Evolutionary conservation across 2,329 filamentous ascomycete genomes (phyloP).

Genomic region (Pseudogymnoascus sp.): DNA sequence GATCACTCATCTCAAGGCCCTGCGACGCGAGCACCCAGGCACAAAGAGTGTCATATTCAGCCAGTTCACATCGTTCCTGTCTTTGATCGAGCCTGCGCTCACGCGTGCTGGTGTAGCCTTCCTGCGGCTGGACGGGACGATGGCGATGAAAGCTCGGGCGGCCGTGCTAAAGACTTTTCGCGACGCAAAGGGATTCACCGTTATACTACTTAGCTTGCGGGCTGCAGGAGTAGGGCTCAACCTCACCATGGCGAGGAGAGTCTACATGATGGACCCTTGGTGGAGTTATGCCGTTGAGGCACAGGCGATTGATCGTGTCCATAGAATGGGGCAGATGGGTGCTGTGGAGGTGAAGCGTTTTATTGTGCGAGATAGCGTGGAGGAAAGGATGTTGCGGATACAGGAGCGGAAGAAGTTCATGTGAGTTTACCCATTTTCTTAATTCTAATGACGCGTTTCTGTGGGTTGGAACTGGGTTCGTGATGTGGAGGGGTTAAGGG

Average conservation of each 20-base stretch:
- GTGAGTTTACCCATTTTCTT: slow-evolving; percentile 44
- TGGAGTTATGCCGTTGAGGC: slow-evolving; percentile 97
- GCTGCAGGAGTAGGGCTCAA: slow-evolving; percentile 94
- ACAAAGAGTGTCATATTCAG: slow-evolving; percentile 92
- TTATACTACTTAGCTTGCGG: slow-evolving; percentile 75
- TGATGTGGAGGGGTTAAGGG: background rate
- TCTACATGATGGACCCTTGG: slow-evolving; percentile 99
- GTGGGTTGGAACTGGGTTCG: slow-evolving; percentile 20
- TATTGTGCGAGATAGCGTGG: slow-evolving; percentile 82
- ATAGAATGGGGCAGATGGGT: slow-evolving; percentile 86
- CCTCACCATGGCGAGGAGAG: slow-evolving; percentile 75
- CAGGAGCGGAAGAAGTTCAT: slow-evolving; percentile 96
- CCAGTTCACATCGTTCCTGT: slow-evolving; percentile 93
- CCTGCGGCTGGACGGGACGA: slow-evolving; percentile 84
- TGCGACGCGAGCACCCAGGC: slow-evolving; percentile 55
- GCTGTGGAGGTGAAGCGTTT: slow-evolving; percentile 84
- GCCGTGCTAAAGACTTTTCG: slow-evolving; percentile 68
- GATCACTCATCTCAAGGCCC: slow-evolving; percentile 60
- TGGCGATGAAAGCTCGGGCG: slow-evolving; percentile 76
- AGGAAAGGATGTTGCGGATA: slow-evolving; percentile 86
- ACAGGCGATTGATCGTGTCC: slow-evolving; percentile 94
- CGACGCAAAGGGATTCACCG: slow-evolving; percentile 50
- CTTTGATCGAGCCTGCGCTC: slow-evolving; percentile 79
- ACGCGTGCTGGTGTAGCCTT: slow-evolving; percentile 61
- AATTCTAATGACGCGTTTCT: slow-evolving; percentile 13